Conservation (phyloP, 1,284 basidiomycete species). For the Tremellales sp. region DNA sequence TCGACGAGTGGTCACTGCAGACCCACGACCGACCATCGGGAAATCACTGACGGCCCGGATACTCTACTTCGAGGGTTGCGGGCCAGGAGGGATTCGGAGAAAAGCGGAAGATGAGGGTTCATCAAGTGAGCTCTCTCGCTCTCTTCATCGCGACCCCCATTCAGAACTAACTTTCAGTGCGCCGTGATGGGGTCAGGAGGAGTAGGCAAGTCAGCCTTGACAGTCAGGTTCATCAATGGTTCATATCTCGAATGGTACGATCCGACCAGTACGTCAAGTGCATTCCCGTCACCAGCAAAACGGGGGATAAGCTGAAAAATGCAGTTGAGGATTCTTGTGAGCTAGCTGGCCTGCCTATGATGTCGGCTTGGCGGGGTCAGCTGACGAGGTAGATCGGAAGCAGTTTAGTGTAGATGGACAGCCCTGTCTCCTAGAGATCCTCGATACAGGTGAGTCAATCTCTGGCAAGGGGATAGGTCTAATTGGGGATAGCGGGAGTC, state of each 20-base stretch:
- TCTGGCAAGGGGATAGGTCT: background rate
- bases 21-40: no score
- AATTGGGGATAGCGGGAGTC: constrained; percentile 27
- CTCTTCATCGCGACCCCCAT: background rate
- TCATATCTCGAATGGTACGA: constrained; percentile 37
- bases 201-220: constrained; percentile 37
- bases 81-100: no score
- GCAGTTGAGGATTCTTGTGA: background rate
- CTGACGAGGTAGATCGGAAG: constrained; percentile 23
- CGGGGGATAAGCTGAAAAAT: background rate
- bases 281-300: background rate
- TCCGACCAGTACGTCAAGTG: constrained; percentile 29
- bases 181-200: constrained; percentile 39
- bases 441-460: constrained; percentile 32
- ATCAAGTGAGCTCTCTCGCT: background rate
- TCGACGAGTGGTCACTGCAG: no score
- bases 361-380: no score
- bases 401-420: constrained; percentile 32
- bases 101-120: constrained; percentile 2
- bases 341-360: background rate
- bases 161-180: constrained; percentile 10
- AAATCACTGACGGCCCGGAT: no score
- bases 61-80: no score
- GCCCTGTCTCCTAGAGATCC: constrained; percentile 33
- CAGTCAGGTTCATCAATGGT: constrained; percentile 35